Evolutionary conservation across 2,329 filamentous ascomycete genomes (phyloP).

Genomic region (Botrytis deweyae): DNA sequence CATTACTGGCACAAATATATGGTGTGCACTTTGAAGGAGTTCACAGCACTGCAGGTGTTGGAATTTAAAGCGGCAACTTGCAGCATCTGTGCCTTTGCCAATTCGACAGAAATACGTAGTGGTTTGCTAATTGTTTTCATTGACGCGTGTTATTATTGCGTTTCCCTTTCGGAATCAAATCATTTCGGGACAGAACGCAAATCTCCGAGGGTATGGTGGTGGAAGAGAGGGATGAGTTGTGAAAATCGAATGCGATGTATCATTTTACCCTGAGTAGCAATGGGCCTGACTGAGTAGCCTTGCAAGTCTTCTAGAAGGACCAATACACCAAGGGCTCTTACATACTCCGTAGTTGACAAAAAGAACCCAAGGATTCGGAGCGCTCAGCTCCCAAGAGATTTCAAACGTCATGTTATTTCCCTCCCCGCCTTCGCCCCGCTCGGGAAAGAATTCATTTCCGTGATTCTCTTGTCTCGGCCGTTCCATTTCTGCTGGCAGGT

Average conservation of each 20-base stretch:
- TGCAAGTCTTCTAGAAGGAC: conserved; percentile 1
- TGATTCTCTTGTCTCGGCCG: neutral
- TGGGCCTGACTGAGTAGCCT: neutral
- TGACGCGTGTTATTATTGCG: neutral
- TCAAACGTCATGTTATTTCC: neutral
- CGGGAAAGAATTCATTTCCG: conserved; percentile 3
- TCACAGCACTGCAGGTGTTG: neutral
- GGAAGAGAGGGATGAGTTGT: conserved; percentile 1
- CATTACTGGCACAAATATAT: neutral
- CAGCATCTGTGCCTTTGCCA: neutral
- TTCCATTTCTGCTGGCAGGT: neutral
- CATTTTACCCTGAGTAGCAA: neutral
- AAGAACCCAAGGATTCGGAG: neutral
- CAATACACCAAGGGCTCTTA: neutral
- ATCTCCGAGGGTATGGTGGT: neutral
- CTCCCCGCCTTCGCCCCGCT: neutral
- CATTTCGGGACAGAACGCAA: neutral
- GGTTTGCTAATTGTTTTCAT: neutral
- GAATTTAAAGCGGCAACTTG: neutral
- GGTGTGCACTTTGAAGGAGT: neutral
- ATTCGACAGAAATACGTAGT: neutral
- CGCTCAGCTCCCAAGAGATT: neutral
- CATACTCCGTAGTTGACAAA: neutral
- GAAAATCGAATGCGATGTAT: neutral
- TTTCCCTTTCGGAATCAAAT: neutral